Evolutionary conservation across 768 basidiomycete species (phyloP), one percentile per base, ranked within the genome.

Genomic region (Lactifluus subvellereus): DNA sequence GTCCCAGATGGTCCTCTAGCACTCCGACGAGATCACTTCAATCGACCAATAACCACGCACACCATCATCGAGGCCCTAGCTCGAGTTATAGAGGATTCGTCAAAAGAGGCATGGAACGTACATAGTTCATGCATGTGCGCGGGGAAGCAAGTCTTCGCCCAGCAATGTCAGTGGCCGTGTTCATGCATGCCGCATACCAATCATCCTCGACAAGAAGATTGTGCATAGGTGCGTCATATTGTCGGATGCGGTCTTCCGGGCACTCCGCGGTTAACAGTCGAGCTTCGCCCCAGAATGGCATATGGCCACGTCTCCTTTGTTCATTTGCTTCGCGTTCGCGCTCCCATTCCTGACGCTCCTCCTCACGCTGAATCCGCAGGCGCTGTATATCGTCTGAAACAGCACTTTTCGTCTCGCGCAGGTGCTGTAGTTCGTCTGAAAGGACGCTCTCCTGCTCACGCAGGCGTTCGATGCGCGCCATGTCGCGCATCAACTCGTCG

Each of bases 101-200:
- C 8, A 33, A 27, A 50, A 49, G 27, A 32, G 37, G 16, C 32
- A 51, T n/a, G 14, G 30, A 18, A 64, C 58, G 40, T 50, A 64
- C 63, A 14, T 37, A 35, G 30, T 64, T 60, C 33, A 51, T 3
- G 20, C 63, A 64, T 9, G 38, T 16, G 18, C 4, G 11, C 18
- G 58, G 58, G n/a, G 53, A 42, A 20, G 32, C 3, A 22, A 54
- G 7, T 4, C 2, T 33, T 59, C 40, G 62, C 22, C 62, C 62
- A 8, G 52, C 53, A 43, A 64, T 55, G 7, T 43, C 3, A 18
- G 45, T 37, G 9, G 47, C 11, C 53, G 49, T 48, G 18, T 55
- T 59, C 62, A 55, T 57, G 54, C 71, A 72, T 56, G 68, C 69
- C 43, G 20, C 62, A 38, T 63, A 40, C 71, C 69, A 70, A 53